Percentiles rank a stretch among this genome's conserved stretches.
Evolutionary conservation across 768 basidiomycete species (phyloP).

Genomic region (Tricholoma bakamatsutake): DNA sequence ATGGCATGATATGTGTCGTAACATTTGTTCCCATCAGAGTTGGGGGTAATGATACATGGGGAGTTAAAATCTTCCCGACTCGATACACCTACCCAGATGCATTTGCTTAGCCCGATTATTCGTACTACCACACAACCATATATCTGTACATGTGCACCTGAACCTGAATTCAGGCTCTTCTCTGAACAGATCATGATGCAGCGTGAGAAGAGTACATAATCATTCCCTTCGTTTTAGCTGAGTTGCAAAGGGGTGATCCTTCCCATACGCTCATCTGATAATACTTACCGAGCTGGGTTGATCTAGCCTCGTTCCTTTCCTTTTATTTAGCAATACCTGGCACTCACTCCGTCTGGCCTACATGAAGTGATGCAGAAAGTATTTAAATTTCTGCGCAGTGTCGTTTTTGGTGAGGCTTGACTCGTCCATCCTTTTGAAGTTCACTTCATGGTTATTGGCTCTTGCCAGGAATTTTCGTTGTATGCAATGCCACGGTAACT

Average conservation of each 20-base stretch:
- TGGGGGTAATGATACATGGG: slow-evolving; percentile 8
- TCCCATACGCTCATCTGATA: neutral
- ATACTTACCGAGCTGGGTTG: neutral
- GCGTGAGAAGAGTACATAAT: too few species aligned
- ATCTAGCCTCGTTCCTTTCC: slow-evolving; percentile 1
- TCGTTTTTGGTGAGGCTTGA: slow-evolving; percentile 49
- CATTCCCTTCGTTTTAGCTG: too few species aligned
- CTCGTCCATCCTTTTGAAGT: neutral
- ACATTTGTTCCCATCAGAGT: neutral
- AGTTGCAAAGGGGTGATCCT: neutral
- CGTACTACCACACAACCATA: too few species aligned
- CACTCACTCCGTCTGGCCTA: slow-evolving; percentile 8
- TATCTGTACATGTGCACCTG: too few species aligned
- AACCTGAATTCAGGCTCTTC: too few species aligned
- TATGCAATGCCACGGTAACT: slow-evolving; percentile 60
- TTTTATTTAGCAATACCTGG: slow-evolving; percentile 26
- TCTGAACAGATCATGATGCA: too few species aligned
- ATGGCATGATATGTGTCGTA: neutral
- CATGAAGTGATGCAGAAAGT: slow-evolving; percentile 33
- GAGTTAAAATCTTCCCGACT: slow-evolving; percentile 8
- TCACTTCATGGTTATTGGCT: slow-evolving; percentile 5
- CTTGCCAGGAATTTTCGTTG: slow-evolving; percentile 47
- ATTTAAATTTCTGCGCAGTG: slow-evolving; percentile 49
- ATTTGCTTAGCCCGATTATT: neutral
- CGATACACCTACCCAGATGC: slow-evolving; percentile 5